Conservation (phyloP, 169 alveolate genomes). For the Eimeria falciformis region DNA sequence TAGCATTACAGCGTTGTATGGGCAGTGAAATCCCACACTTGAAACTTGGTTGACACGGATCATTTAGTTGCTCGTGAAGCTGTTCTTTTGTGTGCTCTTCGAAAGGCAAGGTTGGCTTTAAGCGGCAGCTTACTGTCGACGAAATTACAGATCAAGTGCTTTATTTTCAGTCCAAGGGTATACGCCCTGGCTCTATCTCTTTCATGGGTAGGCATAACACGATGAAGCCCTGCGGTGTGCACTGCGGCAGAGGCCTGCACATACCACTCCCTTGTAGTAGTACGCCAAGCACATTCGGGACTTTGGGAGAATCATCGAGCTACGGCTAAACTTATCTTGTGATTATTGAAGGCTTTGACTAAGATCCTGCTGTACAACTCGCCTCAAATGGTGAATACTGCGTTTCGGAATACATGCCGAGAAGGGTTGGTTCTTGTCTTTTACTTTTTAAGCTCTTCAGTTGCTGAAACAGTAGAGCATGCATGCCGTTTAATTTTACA, state of each 20-base stretch:
- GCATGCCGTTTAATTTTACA: slow-evolving; percentile 50
- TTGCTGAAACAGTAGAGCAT: too few relatives aligned
- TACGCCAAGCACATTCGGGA: neutral
- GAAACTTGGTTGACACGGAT: neutral
- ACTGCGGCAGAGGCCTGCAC: neutral
- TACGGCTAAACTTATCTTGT: neutral
- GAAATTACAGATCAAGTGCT: slow-evolving; percentile 90
- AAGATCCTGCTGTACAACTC: too few relatives aligned
- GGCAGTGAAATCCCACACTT: too few relatives aligned
- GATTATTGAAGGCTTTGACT: neutral
- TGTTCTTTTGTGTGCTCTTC: neutral
- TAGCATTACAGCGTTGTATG: too few relatives aligned
- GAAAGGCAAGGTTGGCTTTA: slow-evolving; percentile 87
- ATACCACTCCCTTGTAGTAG: neutral
- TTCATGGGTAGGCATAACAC: slow-evolving; percentile 87
- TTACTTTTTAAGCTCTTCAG: too few relatives aligned
- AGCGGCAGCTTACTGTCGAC: slow-evolving; percentile 89
- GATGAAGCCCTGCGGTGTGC: too few relatives aligned
- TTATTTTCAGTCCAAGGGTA: slow-evolving; percentile 86
- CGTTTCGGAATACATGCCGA: too few relatives aligned
- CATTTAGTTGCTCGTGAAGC: neutral
- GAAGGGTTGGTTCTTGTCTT: too few relatives aligned
- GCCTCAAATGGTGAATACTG: too few relatives aligned
- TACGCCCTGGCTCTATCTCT: slow-evolving; percentile 86
- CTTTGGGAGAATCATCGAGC: neutral